These are phyloP conservation scores for Manihot esculenta DNA, from an alignment of 441 rosid species.

Conservation along the genomic window DNA sequence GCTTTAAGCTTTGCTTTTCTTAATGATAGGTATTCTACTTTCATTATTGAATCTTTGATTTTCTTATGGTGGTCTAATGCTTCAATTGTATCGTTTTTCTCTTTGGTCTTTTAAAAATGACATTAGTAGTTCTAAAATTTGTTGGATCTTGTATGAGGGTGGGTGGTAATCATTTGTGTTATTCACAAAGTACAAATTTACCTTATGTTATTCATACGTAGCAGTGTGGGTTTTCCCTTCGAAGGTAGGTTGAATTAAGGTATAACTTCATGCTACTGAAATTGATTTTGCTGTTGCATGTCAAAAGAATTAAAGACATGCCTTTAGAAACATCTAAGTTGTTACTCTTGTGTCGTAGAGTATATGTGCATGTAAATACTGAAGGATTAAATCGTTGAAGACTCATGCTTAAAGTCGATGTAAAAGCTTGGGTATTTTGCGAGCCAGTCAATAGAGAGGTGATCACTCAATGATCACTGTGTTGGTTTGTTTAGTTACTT, in stretches of 20 bases:
- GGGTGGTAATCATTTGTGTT: neutral
- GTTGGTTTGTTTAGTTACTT: neutral
- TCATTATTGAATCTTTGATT: neutral
- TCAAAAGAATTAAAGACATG: neutral
- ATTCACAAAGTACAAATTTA: neutral
- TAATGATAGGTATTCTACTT: slow-evolving; percentile 70
- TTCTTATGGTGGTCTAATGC: neutral
- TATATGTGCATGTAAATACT: neutral
- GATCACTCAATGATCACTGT: neutral
- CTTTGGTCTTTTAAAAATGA: neutral
- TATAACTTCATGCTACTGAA: neutral
- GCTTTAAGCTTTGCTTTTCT: slow-evolving; percentile 71
- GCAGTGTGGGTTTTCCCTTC: neutral
- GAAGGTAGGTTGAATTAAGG: neutral
- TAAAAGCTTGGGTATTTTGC: neutral
- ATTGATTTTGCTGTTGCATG: neutral
- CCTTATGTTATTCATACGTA: neutral
- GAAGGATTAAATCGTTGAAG: neutral
- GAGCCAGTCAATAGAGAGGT: neutral
- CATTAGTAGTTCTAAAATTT: neutral
- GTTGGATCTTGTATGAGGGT: neutral
- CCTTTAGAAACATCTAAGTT: neutral
- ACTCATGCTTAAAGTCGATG: neutral
- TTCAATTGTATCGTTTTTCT: neutral
- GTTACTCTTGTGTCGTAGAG: neutral